Evolutionary conservation across 106 monocot species (phyloP).

Genomic region (Dioscorea zingiberensis): DNA sequence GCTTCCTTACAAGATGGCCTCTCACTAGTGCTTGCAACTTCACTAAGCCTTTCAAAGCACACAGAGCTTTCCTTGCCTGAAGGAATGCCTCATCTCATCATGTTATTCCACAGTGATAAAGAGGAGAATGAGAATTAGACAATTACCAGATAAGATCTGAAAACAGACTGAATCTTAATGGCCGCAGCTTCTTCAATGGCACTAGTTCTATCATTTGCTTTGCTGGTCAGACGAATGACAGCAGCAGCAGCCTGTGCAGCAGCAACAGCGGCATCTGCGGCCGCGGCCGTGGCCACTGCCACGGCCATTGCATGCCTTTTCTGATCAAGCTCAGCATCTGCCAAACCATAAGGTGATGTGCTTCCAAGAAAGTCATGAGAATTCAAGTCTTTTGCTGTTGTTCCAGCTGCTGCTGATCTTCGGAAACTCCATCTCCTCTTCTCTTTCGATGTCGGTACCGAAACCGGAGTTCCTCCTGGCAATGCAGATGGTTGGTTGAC

Average conservation of each 20-base stretch:
- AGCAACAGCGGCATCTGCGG: slow-evolving; percentile 38
- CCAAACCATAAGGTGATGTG: neutral
- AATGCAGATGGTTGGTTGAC: neutral
- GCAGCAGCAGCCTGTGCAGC: slow-evolving; percentile 38
- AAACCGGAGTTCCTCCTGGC: neutral
- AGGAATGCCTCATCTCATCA: neutral
- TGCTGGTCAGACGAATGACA: slow-evolving; percentile 24
- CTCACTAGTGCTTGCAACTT: slow-evolving; percentile 50
- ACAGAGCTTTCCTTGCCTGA: slow-evolving; percentile 55
- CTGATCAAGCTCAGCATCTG: slow-evolving; percentile 28
- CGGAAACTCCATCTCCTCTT: slow-evolving; percentile 48
- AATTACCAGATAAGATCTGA: slow-evolving; percentile 57
- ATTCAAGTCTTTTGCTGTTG: slow-evolving; percentile 12
- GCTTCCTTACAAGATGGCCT: slow-evolving; percentile 41
- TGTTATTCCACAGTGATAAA: no score
- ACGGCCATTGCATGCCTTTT: slow-evolving; percentile 49
- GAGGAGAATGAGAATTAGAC: neutral
- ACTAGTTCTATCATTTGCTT: slow-evolving; percentile 3
- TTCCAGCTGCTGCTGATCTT: slow-evolving; percentile 21
- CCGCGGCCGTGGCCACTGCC: slow-evolving; percentile 37
- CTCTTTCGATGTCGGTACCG: slow-evolving; percentile 17
- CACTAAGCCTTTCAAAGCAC: slow-evolving; percentile 53
- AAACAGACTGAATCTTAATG: slow-evolving; percentile 57
- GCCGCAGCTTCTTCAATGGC: slow-evolving; percentile 41
- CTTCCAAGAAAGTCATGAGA: neutral